phyloP scores from a whole-genome alignment of 768 basidiomycete species.

The Rhodotorula kratochvilovae region DNA sequence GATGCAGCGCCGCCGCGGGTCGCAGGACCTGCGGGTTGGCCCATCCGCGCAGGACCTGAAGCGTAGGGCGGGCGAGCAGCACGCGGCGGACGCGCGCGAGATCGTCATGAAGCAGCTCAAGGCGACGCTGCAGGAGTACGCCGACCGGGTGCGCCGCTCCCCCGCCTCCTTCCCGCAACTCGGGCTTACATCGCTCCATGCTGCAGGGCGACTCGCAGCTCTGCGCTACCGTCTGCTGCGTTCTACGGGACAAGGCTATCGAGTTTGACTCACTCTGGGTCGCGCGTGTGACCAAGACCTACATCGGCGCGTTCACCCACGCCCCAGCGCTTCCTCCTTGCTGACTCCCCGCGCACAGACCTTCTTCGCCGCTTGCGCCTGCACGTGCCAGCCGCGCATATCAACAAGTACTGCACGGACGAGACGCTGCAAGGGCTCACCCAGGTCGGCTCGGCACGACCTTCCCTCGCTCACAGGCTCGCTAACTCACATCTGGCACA shows the following conservation, averaged over 20 bases:
- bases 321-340: neutral
- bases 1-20: neutral
- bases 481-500: neutral
- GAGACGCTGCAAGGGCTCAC: conserved; percentile 8
- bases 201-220: conserved; percentile 35
- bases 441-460: conserved; percentile 1
- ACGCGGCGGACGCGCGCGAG: conserved; percentile 1
- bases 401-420: conserved; percentile 31
- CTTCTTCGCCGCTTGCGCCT: conserved; percentile 26
- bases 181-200: neutral
- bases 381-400: conserved; percentile 17
- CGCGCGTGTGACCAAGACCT: conserved; percentile 29
- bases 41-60: conserved; percentile 4
- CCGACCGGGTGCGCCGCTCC: conserved; percentile 21
- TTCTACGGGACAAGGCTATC: conserved; percentile 11
- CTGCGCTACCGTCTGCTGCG: conserved; percentile 25
- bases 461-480: neutral
- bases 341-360: conserved; percentile 5
- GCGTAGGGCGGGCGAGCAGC: neutral
- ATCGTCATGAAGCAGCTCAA: conserved; percentile 27
- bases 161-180: neutral
- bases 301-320: conserved; percentile 17
- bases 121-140: conserved; percentile 26
- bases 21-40: too few relatives aligned
- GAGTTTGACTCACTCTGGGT: conserved; percentile 19